These are phyloP conservation scores for Thelonectria rubi DNA, from an alignment of 2,329 filamentous ascomycete genomes.

Conservation along the genomic window DNA sequence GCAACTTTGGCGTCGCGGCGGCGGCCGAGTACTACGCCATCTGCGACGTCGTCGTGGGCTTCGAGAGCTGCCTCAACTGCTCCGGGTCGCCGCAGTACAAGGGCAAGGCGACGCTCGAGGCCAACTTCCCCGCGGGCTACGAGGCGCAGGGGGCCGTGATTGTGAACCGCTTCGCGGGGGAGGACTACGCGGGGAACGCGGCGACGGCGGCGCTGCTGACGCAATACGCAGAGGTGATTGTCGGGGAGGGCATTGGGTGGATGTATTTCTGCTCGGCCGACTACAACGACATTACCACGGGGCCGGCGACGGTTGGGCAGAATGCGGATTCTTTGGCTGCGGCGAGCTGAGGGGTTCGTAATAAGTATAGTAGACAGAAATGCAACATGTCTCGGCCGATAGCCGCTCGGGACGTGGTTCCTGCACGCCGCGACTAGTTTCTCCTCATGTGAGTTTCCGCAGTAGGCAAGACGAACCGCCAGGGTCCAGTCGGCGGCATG, in stretches of 20 bases:
- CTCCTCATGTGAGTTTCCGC: not conserved
- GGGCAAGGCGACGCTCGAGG: constrained; percentile 25
- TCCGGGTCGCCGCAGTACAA: constrained; percentile 27
- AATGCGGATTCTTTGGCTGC: constrained; percentile 15
- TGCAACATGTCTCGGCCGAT: not conserved
- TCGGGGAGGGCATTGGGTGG: constrained; percentile 11
- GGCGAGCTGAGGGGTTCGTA: not conserved
- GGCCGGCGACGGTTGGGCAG: constrained; percentile 19
- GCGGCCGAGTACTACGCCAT: constrained; percentile 32
- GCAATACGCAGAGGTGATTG: constrained; percentile 5
- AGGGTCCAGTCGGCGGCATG: not conserved
- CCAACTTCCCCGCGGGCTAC: constrained; percentile 25
- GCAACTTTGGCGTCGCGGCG: constrained; percentile 36
- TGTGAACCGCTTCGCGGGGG: constrained; percentile 31
- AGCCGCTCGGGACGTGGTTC: not conserved
- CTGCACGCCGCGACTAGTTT: not conserved
- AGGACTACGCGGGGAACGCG: constrained; percentile 10
- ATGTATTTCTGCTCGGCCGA: constrained; percentile 21
- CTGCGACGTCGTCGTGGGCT: constrained; percentile 40
- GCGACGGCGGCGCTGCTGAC: constrained; percentile 7
- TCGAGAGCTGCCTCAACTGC: constrained; percentile 40
- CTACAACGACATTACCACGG: constrained; percentile 14
- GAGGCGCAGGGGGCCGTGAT: constrained; percentile 27
- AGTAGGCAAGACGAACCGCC: constrained; percentile 10
- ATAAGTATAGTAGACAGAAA: not conserved